Evolutionary conservation across 1,284 basidiomycete species (phyloP).

Genomic region (Pholiota adiposa): DNA sequence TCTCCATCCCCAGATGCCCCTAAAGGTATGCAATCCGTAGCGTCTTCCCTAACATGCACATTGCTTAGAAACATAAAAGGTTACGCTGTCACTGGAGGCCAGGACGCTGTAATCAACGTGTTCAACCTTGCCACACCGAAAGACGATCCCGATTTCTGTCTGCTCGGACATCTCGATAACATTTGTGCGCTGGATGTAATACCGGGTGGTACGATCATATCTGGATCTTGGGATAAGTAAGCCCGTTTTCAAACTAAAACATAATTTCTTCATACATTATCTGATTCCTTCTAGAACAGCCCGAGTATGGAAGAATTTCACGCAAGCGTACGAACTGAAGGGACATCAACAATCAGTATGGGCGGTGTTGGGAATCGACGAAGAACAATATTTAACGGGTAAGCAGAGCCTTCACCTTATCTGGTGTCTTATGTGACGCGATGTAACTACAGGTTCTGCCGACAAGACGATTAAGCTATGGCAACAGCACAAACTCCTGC

Average conservation of each 20-base stretch:
- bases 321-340: conserved; percentile 76
- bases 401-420: conserved; percentile 28
- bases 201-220: conserved; percentile 76
- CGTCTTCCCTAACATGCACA: conserved; percentile 15
- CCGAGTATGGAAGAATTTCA: conserved; percentile 90
- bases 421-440: conserved; percentile 4
- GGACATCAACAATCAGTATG: conserved; percentile 94
- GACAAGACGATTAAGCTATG: conserved; percentile 95
- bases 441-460: conserved; percentile 72
- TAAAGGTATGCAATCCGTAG: conserved; percentile 54
- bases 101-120: conserved; percentile 84
- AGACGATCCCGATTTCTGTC: conserved; percentile 77
- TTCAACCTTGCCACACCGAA: conserved; percentile 65
- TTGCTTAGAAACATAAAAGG: conserved; percentile 51
- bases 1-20: conserved; percentile 68
- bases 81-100: conserved; percentile 83
- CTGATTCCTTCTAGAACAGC: conserved; percentile 67
- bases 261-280: background rate
- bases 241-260: conserved; percentile 28
- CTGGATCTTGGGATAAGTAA: conserved; percentile 98
- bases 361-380: conserved; percentile 87
- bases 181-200: conserved; percentile 86
- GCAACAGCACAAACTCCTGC: conserved; percentile 73
- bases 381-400: conserved; percentile 84
- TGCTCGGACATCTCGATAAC: conserved; percentile 90